A percentile compares a stretch with the other conserved stretches of the same genome.
phyloP scores from a whole-genome alignment of 768 basidiomycete species.

The Mrakia frigida region DNA sequence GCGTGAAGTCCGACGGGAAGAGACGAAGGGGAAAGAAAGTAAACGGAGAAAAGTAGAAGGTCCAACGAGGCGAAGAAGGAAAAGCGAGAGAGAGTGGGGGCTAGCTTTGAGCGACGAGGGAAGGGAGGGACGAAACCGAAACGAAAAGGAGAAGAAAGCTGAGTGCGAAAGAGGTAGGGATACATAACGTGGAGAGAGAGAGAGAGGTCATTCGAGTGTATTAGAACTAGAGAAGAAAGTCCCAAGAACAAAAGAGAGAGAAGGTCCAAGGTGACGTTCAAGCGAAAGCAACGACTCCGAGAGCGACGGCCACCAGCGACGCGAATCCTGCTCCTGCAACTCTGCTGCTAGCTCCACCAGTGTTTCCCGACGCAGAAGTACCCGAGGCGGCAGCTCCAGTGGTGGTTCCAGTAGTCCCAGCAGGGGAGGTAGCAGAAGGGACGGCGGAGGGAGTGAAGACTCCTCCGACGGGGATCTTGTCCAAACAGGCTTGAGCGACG shows the following conservation, averaged over 20 bases:
- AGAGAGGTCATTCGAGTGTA: too few relatives aligned
- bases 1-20: too few relatives aligned
- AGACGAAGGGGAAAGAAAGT: too few relatives aligned
- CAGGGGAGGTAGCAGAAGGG: background rate
- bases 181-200: too few relatives aligned
- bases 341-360: background rate
- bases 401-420: background rate
- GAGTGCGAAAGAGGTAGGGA: too few relatives aligned
- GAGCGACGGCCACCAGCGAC: background rate
- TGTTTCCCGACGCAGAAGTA: background rate
- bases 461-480: constrained; percentile 13
- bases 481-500: constrained; percentile 20
- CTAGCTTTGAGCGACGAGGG: too few relatives aligned
- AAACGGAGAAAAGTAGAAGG: too few relatives aligned
- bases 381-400: background rate
- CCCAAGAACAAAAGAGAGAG: background rate
- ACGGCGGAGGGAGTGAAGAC: constrained; percentile 28
- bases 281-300: background rate
- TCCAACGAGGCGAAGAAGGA: too few relatives aligned
- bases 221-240: background rate
- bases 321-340: background rate
- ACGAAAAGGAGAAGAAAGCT: too few relatives aligned
- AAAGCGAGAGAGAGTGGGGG: too few relatives aligned
- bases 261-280: background rate
- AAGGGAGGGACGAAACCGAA: too few relatives aligned